These are phyloP conservation scores for Globisporangium rhizosaccharum DNA, from an alignment of 352 stramenopile genomes.

Conservation along the genomic window DNA sequence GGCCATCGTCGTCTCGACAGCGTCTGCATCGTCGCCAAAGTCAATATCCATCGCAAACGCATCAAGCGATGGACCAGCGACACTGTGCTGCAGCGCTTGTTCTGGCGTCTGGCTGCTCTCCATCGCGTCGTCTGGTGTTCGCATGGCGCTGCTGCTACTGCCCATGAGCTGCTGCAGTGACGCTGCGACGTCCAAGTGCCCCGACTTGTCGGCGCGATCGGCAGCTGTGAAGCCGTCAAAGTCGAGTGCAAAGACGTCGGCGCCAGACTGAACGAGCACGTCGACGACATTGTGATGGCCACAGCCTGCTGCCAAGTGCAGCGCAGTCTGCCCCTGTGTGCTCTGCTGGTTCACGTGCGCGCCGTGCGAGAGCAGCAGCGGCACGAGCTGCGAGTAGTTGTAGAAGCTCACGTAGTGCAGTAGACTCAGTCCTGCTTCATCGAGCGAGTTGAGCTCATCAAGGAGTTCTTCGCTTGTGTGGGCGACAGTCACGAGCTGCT, in stretches of 20 bases:
- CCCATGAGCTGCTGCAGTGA: slow-evolving; percentile 43
- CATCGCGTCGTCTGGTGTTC: not conserved
- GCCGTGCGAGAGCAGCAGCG: slow-evolving; percentile 70
- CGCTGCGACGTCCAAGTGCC: slow-evolving; percentile 38
- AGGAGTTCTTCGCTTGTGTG: slow-evolving; percentile 77
- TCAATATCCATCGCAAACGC: slow-evolving; percentile 49
- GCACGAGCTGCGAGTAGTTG: slow-evolving; percentile 79
- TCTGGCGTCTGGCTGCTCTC: not conserved
- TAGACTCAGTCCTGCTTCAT: slow-evolving; percentile 80
- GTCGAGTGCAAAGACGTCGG: slow-evolving; percentile 56
- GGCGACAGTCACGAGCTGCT: slow-evolving; percentile 71
- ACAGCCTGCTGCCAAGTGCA: slow-evolving; percentile 81
- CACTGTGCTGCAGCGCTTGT: not conserved
- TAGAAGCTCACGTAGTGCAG: slow-evolving; percentile 90
- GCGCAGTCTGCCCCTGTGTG: slow-evolving; percentile 72
- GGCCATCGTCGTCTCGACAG: slow-evolving; percentile 6
- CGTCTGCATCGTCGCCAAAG: slow-evolving; percentile 19
- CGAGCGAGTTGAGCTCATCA: slow-evolving; percentile 84
- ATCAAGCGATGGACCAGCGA: not conserved
- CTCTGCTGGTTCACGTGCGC: slow-evolving; percentile 83
- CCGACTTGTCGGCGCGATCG: slow-evolving; percentile 77
- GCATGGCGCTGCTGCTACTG: not conserved
- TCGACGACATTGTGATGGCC: slow-evolving; percentile 62
- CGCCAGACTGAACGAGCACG: slow-evolving; percentile 52
- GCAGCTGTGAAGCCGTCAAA: slow-evolving; percentile 69